Evolutionary conservation across 1,284 basidiomycete genomes (phyloP).

Genomic region (Irpex sp.): DNA sequence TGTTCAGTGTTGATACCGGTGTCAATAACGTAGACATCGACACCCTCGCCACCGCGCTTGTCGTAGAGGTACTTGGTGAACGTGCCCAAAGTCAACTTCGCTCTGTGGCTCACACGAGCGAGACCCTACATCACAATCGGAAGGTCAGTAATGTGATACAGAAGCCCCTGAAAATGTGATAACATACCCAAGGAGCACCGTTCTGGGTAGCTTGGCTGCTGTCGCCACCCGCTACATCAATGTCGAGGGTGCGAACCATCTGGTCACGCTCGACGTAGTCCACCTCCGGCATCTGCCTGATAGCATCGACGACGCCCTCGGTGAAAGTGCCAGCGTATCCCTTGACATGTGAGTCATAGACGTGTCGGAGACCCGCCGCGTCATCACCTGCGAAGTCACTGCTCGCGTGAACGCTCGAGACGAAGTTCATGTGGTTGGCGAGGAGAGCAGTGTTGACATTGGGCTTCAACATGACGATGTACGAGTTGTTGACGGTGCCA

Average conservation of each 20-base stretch:
- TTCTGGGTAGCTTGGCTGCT: slow-evolving; percentile 72
- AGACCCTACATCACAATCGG: slow-evolving; percentile 61
- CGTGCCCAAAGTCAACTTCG: slow-evolving; percentile 72
- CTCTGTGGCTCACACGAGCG: slow-evolving; percentile 90
- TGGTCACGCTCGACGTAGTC: slow-evolving; percentile 93
- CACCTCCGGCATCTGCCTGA: slow-evolving; percentile 87
- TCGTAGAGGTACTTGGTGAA: slow-evolving; percentile 88
- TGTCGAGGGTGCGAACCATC: slow-evolving; percentile 69
- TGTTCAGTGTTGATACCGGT: slow-evolving; percentile 90
- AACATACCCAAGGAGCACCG: slow-evolving; percentile 85
- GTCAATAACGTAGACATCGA: slow-evolving; percentile 66
- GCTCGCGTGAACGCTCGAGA: slow-evolving; percentile 50
- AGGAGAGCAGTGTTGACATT: slow-evolving; percentile 51
- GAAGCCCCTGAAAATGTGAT: slow-evolving; percentile 1
- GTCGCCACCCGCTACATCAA: slow-evolving; percentile 67
- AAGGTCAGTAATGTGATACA: background rate
- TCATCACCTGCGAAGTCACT: slow-evolving; percentile 43
- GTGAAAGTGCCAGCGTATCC: slow-evolving; percentile 89
- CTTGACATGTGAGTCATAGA: slow-evolving; percentile 67
- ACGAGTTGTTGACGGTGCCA: slow-evolving; percentile 78
- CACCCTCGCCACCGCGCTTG: slow-evolving; percentile 76
- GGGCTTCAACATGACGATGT: slow-evolving; percentile 86
- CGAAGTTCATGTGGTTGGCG: slow-evolving; percentile 70
- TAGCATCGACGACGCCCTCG: slow-evolving; percentile 65
- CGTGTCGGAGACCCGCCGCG: slow-evolving; percentile 55